A percentile compares a stretch with the other conserved stretches of the same genome.
These are phyloP conservation scores for Arthrobotrys sinensis DNA, from an alignment of 2,329 filamentous ascomycete species.

Conservation along the genomic window DNA sequence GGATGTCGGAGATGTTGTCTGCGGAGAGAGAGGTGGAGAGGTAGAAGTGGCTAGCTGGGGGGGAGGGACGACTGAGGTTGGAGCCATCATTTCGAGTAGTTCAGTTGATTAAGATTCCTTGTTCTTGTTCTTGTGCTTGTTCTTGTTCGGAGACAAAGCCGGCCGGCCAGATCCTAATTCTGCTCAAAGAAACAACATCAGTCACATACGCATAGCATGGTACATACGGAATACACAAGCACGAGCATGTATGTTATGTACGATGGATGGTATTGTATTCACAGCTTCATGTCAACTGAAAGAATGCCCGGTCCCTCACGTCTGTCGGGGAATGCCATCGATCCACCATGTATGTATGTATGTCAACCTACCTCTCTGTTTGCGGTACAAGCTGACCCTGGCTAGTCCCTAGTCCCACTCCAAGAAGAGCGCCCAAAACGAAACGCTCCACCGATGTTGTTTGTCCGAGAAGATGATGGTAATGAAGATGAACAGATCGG, in stretches of 20 bases:
- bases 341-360: background rate
- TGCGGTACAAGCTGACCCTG: slow-evolving; percentile 28
- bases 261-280: background rate
- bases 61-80: slow-evolving; percentile 57
- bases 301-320: slow-evolving; percentile 8
- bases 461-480: slow-evolving; percentile 5
- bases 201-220: background rate
- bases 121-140: background rate
- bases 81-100: slow-evolving; percentile 51
- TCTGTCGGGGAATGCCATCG: slow-evolving; percentile 6
- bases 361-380: slow-evolving; percentile 4
- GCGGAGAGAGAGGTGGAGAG: slow-evolving; percentile 59
- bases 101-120: slow-evolving; percentile 12
- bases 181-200: slow-evolving; percentile 24
- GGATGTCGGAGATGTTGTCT: slow-evolving; percentile 54
- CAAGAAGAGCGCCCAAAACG: background rate
- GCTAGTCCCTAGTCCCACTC: slow-evolving; percentile 14
- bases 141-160: slow-evolving; percentile 7
- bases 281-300: background rate
- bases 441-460: slow-evolving; percentile 16
- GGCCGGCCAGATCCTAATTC: slow-evolving; percentile 4
- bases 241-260: background rate
- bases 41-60: slow-evolving; percentile 52
- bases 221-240: too few relatives aligned
- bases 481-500: background rate